A percentile compares a stretch with the other conserved stretches of the same genome.
phyloP scores from a whole-genome alignment of 1,139 yeast genomes.

The Candida albicans region DNA sequence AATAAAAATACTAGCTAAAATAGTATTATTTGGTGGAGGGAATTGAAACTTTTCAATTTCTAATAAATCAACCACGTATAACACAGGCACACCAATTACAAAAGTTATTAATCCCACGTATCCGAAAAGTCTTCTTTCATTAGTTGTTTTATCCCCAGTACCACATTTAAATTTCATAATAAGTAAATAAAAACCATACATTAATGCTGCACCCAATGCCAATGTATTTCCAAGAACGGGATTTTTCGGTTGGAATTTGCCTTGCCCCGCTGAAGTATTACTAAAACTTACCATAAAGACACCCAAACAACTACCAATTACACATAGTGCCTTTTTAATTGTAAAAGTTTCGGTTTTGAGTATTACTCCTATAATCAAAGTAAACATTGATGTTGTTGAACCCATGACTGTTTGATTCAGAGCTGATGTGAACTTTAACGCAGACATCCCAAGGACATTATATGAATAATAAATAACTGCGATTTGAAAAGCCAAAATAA shows the following conservation, averaged over 20 bases:
- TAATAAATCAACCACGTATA: conserved; percentile 31
- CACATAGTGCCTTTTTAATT: conserved; percentile 43
- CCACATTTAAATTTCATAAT: conserved; percentile 47
- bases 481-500: conserved; percentile 37
- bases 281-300: conserved; percentile 48
- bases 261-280: conserved; percentile 22
- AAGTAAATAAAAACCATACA: conserved; percentile 48
- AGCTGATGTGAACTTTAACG: conserved; percentile 52
- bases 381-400: conserved; percentile 53
- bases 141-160: conserved; percentile 40
- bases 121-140: conserved; percentile 51
- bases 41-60: conserved; percentile 42
- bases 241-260: conserved; percentile 35
- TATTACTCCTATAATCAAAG: conserved; percentile 43
- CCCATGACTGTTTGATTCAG: conserved; percentile 54
- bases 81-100: conserved; percentile 37
- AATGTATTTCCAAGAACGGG: conserved; percentile 47
- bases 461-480: conserved; percentile 44
- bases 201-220: conserved; percentile 48
- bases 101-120: conserved; percentile 46
- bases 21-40: conserved; percentile 40
- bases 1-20: conserved; percentile 34
- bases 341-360: conserved; percentile 44
- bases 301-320: conserved; percentile 45
- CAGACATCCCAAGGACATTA: conserved; percentile 39